A percentile compares a stretch with the other conserved stretches of the same genome.
Evolutionary conservation across 106 monocot species (phyloP).

Genomic region (Chionographis japonica): DNA sequence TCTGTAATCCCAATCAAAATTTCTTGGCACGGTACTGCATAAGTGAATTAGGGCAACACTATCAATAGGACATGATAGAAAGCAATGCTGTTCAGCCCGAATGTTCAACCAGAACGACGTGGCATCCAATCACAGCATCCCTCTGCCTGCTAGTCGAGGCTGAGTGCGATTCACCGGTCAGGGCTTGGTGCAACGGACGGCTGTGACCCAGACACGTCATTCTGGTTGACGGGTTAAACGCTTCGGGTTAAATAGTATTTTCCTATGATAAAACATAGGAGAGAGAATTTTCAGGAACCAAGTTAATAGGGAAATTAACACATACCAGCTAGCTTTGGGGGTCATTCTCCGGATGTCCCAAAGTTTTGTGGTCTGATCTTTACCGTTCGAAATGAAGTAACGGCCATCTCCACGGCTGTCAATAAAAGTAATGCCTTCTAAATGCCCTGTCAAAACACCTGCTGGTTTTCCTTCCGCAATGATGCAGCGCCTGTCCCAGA

Average conservation of each 20-base stretch:
- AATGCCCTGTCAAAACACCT: constrained; percentile 71
- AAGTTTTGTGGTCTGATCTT: constrained; percentile 89
- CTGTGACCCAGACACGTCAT: not conserved
- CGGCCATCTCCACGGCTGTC: constrained; percentile 92
- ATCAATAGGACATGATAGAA: not conserved
- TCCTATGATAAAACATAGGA: too few relatives aligned
- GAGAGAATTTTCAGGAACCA: too few relatives aligned
- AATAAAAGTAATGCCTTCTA: constrained; percentile 90
- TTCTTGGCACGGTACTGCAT: constrained; percentile 37
- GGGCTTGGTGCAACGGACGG: not conserved
- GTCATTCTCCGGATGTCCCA: constrained; percentile 94
- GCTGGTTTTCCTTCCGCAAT: constrained; percentile 43
- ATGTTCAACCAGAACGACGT: too few relatives aligned
- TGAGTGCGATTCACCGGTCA: too few relatives aligned
- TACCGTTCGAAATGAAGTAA: constrained; percentile 89
- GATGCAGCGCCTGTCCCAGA: constrained; percentile 90
- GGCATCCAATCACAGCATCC: too few relatives aligned
- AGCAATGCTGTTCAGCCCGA: too few relatives aligned
- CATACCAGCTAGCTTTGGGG: constrained; percentile 45
- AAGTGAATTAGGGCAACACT: not conserved
- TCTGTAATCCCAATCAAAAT: constrained; percentile 76
- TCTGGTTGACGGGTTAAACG: too few relatives aligned
- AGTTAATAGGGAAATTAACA: not conserved
- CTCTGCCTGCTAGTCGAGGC: too few relatives aligned
- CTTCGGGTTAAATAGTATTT: too few relatives aligned